Base-by-base conservation (phyloP, 2,329 filamentous ascomycete genomes). In the Cladosporium cucumerinum region DNA sequence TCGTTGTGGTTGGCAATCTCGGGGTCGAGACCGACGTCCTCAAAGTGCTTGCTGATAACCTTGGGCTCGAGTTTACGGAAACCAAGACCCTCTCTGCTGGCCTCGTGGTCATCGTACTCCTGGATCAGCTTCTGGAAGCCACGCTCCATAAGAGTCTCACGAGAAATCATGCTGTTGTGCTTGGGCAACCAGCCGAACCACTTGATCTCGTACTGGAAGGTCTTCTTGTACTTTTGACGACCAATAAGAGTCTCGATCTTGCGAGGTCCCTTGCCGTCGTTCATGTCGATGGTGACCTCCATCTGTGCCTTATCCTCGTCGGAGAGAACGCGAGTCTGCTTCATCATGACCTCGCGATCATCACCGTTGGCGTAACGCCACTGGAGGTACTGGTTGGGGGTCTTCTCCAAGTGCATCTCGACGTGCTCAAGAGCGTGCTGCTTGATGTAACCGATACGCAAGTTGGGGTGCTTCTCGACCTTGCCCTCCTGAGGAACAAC, bases 1-100 rank as follows among this genome's bases (percentile, higher is more conserved):
- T 97, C 90, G 79, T 97, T 98, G 86, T 99, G 95, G 81, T 97
- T 97, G 74, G 95, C 95, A 75, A 99, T 98, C 75, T 99, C 95
- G 0, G 94, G 93, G 77, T 98, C 95, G 59, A 99, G 86, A 66
- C 95, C 95, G 39, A 98, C 86, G 74, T 99, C 95, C 73, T 98
- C 93, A 74, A 99, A 99, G 81, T 99, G 95, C 86, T 98, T 96
- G 66, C 91, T 90, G 79, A 99, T 98, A 75, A 96, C 87, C 73
- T 93, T 91, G 57, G 94, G 94, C 76, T 96, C 92, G 64, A 99
- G 87, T 72, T 93, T 87, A 76, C 95, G 92, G 86, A 95, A 99
- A 70, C 95, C 94, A 43, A 99, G 88, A 86, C 95, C 95, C 80
- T 99, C 95, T 74, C 95, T 91, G n/a, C 94, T 97, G 18, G 95